Percentiles rank a stretch among this genome's conserved stretches.
phyloP scores from a whole-genome alignment of 192 early-diverging fungal species.

The Funneliformis mosseae region DNA sequence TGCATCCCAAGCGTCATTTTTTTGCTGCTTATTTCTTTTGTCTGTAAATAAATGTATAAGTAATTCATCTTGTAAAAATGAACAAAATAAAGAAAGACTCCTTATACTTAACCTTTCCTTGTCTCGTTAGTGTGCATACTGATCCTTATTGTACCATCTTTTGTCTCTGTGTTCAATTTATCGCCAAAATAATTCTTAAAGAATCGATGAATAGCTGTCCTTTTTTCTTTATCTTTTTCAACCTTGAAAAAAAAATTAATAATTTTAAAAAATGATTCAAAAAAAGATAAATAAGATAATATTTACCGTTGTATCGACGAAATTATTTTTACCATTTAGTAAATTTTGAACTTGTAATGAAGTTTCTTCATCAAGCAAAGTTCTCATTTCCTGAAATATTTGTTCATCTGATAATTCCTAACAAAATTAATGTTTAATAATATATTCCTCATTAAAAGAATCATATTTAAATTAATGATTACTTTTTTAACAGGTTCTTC shows the following conservation, averaged over 20 bases:
- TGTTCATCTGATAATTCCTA: neutral
- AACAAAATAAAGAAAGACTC: neutral
- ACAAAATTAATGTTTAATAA: neutral
- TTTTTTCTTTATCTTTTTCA: conserved; percentile 52
- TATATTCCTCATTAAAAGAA: neutral
- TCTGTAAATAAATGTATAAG: conserved; percentile 27
- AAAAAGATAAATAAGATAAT: neutral
- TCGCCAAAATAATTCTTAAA: conserved; percentile 52
- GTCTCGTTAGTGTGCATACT: conserved; percentile 48
- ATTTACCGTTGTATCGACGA: neutral
- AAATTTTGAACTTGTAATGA: neutral
- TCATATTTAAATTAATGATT: neutral
- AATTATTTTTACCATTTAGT: neutral
- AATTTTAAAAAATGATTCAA: neutral
- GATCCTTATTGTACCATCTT: conserved; percentile 48
- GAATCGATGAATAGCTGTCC: conserved; percentile 57
- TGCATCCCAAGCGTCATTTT: conserved; percentile 53
- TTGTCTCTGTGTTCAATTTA: conserved; percentile 52
- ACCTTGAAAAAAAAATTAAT: conserved; percentile 34
- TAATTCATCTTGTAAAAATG: neutral
- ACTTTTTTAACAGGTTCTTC: neutral
- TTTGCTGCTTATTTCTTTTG: conserved; percentile 32
- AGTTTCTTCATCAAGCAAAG: conserved; percentile 6
- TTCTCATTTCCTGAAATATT: conserved; percentile 9
- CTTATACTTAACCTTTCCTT: conserved; percentile 28